phyloP scores from a whole-genome alignment of 2,329 filamentous ascomycete species.

The Plectosphaerella sp. region DNA sequence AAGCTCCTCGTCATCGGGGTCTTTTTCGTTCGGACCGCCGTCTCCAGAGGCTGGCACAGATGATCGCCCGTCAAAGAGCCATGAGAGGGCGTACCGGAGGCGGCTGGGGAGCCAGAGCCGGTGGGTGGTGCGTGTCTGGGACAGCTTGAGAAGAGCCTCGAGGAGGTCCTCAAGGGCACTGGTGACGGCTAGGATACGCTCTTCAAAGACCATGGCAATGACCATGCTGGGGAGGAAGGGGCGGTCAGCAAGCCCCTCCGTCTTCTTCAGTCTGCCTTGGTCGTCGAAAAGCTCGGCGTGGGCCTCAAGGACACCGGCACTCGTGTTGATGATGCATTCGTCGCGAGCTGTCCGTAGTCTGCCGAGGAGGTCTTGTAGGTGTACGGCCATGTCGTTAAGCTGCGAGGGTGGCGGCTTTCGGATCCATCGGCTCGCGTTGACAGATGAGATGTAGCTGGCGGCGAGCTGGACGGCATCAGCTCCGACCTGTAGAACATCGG shows the following conservation, averaged over 20 bases:
- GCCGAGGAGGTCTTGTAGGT: too few relatives aligned
- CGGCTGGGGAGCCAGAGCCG: conserved; percentile 38
- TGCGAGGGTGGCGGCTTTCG: too few relatives aligned
- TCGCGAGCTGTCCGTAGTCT: too few relatives aligned
- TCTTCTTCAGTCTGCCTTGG: conserved; percentile 27
- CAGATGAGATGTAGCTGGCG: too few relatives aligned
- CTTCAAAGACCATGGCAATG: conserved; percentile 41
- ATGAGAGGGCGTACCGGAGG: conserved; percentile 31
- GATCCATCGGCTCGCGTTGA: too few relatives aligned
- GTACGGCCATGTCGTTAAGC: too few relatives aligned
- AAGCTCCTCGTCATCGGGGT: too few relatives aligned
- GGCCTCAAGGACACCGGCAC: conserved; percentile 31
- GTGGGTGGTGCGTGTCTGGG: conserved; percentile 24
- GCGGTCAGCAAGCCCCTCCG: conserved; percentile 13
- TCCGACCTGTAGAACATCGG: too few relatives aligned
- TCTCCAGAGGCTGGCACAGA: conserved; percentile 1
- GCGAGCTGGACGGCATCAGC: too few relatives aligned
- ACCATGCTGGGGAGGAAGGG: conserved; percentile 33
- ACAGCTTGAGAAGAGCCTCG: conserved; percentile 27
- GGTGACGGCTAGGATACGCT: conserved; percentile 27
- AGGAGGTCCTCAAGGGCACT: conserved; percentile 27
- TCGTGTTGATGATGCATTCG: conserved; percentile 20
- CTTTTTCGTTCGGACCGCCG: too few relatives aligned
- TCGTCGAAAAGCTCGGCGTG: conserved; percentile 37
- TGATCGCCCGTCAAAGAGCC: conserved; percentile 28